Base-by-base conservation (phyloP, 441 rosid species). In the Arabidopsis lyrata region DNA sequence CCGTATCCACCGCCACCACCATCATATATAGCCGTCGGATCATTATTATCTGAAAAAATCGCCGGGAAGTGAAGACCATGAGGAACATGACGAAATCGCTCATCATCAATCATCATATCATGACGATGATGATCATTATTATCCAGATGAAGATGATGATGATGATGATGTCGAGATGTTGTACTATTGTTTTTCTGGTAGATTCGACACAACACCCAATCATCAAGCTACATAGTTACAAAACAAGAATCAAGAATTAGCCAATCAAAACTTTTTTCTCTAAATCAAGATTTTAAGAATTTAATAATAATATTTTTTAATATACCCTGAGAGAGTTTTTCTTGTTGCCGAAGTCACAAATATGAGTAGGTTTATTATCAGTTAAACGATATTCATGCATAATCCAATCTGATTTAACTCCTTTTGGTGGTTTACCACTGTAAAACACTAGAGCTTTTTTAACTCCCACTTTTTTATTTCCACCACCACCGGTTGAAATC, bases 121-220 rank as follows among this genome's bases (percentile, higher is more conserved):
- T 48, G 59, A 56, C 55, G 69, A 52, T 71, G 41, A 29, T 50
- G 78, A 49, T 74, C 76, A 42, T 78, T 72, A 41, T 81, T 72
- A 41, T 81, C 81, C n/a, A 73, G 79, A 61, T 79, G 79, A 34
- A 75, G 14, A 70, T 49, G 76, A 38, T 65, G 58, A 15, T 65
- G 58, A 15, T 7, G 70, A 60, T 52, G 82, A 66, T 84, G 39
- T 59, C 72, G 66, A 68, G 73, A 29, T 49, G 73, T 6, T 49
- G 72, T 55, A 8, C 78, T 78, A 29, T 53, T 64, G 11, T 52
- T 67, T 68, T 75, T 81, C 74, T 77, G 73, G 55, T 82, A 75
- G 69, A 76, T 76, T 31, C 80, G 77, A 65, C 77, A 77, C 34
- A 77, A 58, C 61, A 77, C 77, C 80, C 76, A 71, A 77, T 77